Conservation (phyloP, 805 yeast species). For the Metschnikowia borealis region DNA sequence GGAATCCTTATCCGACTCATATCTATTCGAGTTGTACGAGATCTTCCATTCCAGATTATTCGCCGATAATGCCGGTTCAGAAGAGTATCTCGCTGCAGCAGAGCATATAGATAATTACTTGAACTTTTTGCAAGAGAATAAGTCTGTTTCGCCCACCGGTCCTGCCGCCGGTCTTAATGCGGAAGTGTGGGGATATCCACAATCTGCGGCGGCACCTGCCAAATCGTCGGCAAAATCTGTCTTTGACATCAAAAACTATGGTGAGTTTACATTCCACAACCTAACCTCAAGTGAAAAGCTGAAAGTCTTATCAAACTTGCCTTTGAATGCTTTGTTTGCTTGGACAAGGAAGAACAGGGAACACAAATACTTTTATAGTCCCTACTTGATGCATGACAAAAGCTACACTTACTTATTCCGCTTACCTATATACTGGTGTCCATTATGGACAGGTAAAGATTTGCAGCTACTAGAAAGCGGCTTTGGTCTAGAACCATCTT, state of each 20-base stretch:
- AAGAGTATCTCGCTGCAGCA: conserved; percentile 1
- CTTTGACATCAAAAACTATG: conserved; percentile 12
- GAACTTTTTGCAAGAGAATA: background rate
- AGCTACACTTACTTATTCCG: conserved; percentile 25
- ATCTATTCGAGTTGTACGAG: conserved; percentile 29
- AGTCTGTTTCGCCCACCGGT: background rate
- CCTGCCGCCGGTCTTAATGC: background rate
- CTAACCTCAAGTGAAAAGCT: background rate
- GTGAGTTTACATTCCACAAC: conserved; percentile 12
- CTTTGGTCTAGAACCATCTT: conserved; percentile 23
- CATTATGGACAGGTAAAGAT: conserved; percentile 27
- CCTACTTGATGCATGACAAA: conserved; percentile 26
- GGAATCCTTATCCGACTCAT: conserved; percentile 24
- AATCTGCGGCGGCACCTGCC: background rate
- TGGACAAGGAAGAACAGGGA: conserved; percentile 14
- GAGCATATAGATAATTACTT: background rate
- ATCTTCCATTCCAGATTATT: conserved; percentile 28
- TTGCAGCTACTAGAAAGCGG: conserved; percentile 21
- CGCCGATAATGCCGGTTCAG: conserved; percentile 2
- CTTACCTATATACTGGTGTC: conserved; percentile 39
- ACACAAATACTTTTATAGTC: conserved; percentile 23
- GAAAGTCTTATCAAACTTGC: background rate
- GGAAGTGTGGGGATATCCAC: conserved; percentile 1
- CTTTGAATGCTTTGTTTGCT: conserved; percentile 12
- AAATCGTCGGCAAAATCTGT: conserved; percentile 2